A percentile compares a stretch with the other conserved stretches of the same genome.
Evolutionary conservation across 768 basidiomycete genomes (phyloP).

Genomic region (Tulasnella sp.): DNA sequence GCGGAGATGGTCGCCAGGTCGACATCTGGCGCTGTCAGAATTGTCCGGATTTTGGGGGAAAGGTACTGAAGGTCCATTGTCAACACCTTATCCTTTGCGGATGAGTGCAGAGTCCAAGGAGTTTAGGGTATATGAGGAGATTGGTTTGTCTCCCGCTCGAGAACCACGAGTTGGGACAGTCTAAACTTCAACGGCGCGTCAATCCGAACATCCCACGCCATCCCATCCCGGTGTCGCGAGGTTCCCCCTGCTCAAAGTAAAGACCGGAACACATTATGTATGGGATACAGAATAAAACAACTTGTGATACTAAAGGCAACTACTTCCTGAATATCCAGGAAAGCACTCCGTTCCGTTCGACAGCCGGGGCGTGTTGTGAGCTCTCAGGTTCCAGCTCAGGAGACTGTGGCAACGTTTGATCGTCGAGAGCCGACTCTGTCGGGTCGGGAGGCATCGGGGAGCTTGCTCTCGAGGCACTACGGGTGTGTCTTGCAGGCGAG

Average conservation of each 20-base stretch:
- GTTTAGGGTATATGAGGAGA: background rate
- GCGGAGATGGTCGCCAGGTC: slow-evolving; percentile 80
- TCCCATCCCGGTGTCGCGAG: background rate
- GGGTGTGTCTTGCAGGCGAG: background rate
- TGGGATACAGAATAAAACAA: background rate
- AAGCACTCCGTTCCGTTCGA: background rate
- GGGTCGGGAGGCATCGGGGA: background rate
- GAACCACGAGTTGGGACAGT: background rate
- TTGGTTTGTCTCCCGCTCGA: background rate
- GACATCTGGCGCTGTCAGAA: slow-evolving; percentile 70
- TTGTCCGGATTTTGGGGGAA: slow-evolving; percentile 59
- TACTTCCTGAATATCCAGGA: background rate
- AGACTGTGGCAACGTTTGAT: background rate
- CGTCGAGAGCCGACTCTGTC: background rate
- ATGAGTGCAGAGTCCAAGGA: background rate
- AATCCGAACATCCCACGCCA: background rate
- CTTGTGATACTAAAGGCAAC: background rate
- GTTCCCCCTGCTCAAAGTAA: background rate
- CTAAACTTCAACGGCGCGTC: slow-evolving; percentile 4
- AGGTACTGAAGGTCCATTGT: slow-evolving; percentile 22
- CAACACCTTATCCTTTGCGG: background rate
- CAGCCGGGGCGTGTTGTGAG: background rate
- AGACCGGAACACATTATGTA: background rate
- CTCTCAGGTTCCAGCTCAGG: background rate
- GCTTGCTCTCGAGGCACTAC: background rate